Evolutionary conservation across 179 eudicot genomes (phyloP).

Genomic region (Carnegiea gigantea): DNA sequence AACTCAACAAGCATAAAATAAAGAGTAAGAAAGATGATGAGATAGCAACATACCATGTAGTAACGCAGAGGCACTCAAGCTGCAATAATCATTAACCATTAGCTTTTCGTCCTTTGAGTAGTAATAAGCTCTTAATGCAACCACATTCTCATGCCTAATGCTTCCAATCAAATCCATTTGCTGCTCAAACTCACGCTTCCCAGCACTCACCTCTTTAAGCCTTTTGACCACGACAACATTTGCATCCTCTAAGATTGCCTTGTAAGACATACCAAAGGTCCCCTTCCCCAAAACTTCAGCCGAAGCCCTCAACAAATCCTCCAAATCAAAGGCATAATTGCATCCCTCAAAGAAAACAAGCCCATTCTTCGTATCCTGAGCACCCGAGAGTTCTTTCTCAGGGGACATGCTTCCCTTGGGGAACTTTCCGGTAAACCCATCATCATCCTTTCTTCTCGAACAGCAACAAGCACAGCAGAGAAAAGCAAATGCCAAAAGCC

Average conservation of each 20-base stretch:
- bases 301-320: constrained; percentile 88
- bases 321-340: constrained; percentile 79
- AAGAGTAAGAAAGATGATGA: not conserved
- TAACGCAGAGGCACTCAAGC: constrained; percentile 62
- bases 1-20: not conserved
- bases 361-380: constrained; percentile 60
- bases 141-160: constrained; percentile 74
- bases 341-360: constrained; percentile 87
- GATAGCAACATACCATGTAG: constrained; percentile 52
- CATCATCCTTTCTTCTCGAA: constrained; percentile 43
- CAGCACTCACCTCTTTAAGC: constrained; percentile 75
- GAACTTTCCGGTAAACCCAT: constrained; percentile 55
- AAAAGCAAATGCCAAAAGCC: constrained; percentile 52
- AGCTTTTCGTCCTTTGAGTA: constrained; percentile 89
- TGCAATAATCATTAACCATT: constrained; percentile 70
- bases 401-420: constrained; percentile 69
- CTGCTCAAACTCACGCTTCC: constrained; percentile 75
- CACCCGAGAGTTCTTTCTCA: constrained; percentile 58
- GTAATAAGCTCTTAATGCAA: constrained; percentile 83
- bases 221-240: constrained; percentile 84
- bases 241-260: constrained; percentile 79
- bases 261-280: constrained; percentile 77
- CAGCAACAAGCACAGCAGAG: constrained; percentile 48
- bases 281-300: constrained; percentile 93
- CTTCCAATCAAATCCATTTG: constrained; percentile 79